Base-by-base conservation (phyloP, 129 eudicot species). In the Smallanthus sonchifolius region DNA sequence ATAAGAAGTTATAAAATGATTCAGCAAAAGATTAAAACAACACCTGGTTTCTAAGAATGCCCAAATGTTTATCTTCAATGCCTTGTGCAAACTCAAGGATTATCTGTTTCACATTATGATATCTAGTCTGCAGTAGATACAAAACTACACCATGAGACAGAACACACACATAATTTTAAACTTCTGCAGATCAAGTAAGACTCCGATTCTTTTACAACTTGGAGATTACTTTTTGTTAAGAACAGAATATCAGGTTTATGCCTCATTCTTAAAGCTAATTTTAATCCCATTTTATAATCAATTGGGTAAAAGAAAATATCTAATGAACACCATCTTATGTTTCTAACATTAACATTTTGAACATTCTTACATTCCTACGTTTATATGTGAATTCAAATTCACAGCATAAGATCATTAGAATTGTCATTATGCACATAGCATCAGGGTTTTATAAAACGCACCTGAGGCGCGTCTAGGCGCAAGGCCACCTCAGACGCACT, bases 81-180 rank as follows among this genome's bases (percentile, higher is more conserved):
- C 84, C 93, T 69, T 86, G 96, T 35, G 98, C 92, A 81, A 94
- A 94, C 78, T 94, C 98, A 73, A 94, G 96, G 81, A 78, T 88
- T 68, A 94, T 82, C 54, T 86, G 81, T 84, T 88, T 88, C 82
- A 94, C 93, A 78, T 86, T 82, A 54, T 73, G 85, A 83, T 94
- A 94, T 71, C 98, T 85, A 3, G 83, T 45, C 98, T 94, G 91
- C 82, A 85, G 76, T 19, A 69, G 72, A 75, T 35, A 76, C 40
- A 64, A 19, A 63, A 34, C 10, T 48, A 62, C 47, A 37, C 45
- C 35, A 42, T 32, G 19, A 67, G 52, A 32, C 4, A 38, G 37
- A 57, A 52, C 64, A 52, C 48, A 69, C 65, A 20, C 69, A 48
- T 56, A 36, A 35, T 24, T 67, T 35, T 40, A 40, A 60, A 3